These are phyloP conservation scores for Lentinula raphanica DNA, from an alignment of 768 basidiomycete genomes.

Conservation along the genomic window DNA sequence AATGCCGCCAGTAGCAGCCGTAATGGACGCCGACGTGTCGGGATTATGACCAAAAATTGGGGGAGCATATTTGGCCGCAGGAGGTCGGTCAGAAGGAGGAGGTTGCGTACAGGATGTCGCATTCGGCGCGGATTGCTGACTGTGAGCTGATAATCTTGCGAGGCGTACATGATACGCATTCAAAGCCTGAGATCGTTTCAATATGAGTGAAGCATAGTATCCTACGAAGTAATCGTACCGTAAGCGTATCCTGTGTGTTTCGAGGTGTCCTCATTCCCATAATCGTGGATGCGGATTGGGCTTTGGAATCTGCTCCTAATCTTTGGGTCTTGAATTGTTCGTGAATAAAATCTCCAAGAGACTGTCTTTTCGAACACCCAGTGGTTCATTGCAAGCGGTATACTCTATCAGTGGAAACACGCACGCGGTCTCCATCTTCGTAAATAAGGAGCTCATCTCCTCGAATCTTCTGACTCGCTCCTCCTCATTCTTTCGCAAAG, in stretches of 20 bases:
- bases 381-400: too few species aligned
- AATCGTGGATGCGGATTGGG: neutral
- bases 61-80: too few species aligned
- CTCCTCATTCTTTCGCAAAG: neutral
- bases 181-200: neutral
- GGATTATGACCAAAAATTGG: neutral
- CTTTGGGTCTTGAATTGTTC: neutral
- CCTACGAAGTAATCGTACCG: neutral
- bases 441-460: neutral
- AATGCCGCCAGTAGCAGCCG: neutral
- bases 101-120: neutral
- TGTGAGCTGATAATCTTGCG: neutral
- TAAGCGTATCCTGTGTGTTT: neutral
- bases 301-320: neutral
- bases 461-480: neutral
- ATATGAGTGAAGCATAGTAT: neutral
- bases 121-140: neutral
- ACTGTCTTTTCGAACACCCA: neutral
- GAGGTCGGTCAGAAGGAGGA: neutral
- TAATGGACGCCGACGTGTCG: neutral
- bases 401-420: neutral
- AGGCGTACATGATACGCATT: constrained; percentile 2
- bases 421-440: neutral
- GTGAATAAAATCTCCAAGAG: neutral
- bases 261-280: neutral